Percentiles rank a stretch among this genome's conserved stretches.
Conservation (phyloP, 164 flowering plant species). For the Hamamelis virginiana region DNA sequence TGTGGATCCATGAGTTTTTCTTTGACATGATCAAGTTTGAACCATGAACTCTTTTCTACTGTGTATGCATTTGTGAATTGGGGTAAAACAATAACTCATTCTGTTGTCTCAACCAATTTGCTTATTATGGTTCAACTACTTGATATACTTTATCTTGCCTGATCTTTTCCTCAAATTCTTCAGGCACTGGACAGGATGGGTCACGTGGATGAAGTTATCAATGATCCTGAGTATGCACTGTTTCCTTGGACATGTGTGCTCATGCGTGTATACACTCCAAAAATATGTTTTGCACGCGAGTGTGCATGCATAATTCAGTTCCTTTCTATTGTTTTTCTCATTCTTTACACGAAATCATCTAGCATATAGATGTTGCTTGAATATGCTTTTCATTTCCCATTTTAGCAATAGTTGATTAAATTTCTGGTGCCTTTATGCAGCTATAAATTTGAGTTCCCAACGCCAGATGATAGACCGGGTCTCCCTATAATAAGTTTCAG, state of each 20-base stretch:
- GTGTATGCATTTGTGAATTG: not conserved
- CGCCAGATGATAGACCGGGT: constrained; percentile 96
- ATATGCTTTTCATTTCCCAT: not conserved
- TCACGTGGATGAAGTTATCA: constrained; percentile 81
- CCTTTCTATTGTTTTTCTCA: not conserved
- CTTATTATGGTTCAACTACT: not conserved
- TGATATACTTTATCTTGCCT: not conserved
- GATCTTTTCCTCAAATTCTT: constrained; percentile 5
- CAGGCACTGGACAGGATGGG: constrained; percentile 94
- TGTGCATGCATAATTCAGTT: not conserved
- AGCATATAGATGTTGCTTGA: not conserved
- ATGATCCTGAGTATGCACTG: constrained; percentile 88
- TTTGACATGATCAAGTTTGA: not conserved
- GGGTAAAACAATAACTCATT: not conserved
- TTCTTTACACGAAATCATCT: not conserved
- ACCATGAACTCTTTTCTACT: not conserved
- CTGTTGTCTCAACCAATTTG: not conserved
- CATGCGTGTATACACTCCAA: not conserved
- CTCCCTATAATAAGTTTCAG: constrained; percentile 98
- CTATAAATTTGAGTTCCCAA: constrained; percentile 97
- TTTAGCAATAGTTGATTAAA: not conserved
- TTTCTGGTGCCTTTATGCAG: constrained; percentile 40
- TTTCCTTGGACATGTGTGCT: not conserved
- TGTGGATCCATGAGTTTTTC: not conserved
- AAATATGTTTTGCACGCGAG: not conserved